Evolutionary conservation across 2,329 filamentous ascomycete species (phyloP), one percentile per base, ranked within the genome.

Genomic region (Colletotrichum navitas): DNA sequence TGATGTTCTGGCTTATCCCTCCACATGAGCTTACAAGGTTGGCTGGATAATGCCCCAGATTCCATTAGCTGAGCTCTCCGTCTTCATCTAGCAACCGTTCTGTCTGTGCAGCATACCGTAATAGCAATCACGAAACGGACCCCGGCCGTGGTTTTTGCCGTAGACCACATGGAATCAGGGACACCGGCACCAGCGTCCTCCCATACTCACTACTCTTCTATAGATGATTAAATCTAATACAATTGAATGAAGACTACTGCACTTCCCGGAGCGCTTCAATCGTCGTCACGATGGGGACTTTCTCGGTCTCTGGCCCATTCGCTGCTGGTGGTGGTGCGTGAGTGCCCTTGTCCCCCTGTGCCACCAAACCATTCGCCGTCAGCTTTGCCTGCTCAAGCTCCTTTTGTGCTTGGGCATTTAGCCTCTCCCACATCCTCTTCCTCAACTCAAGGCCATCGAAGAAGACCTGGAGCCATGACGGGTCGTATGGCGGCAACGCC

Each of bases 391-490:
- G 45, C 24, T 32, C 56, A 26, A 59, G 54, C 52, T 70, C 62
- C 4, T 67, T 43, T 58, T 49, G 51, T 2, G 73, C 71, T 32
- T 72, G 43, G 26, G 71, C 80, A 75, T 90, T 91, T 29, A 84
- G 76, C 61, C 83, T 81, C 76, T 79, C 80, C 89, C 89, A 91
- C 87, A 90, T 89, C 10, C 80, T 80, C 78, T 88, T 90, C 60
- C 89, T 83, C 71, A 81, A 79, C 75, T 89, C 84, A 76, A 89
- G 86, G 0, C 87, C 89, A 3, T 82, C 83, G 75, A 88, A 82
- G 68, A 91, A 91, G 0, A 77, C 78, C 26, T 83, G 80, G 49
- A 82, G 79, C 87, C 87, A 89, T 70, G 78, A 80, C 58, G 79
- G 77, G 45, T 82, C 79, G 52, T 85, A 89, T 65, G 74, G 78